Base-by-base conservation (phyloP, 108 stramenopile species). In the Skeletonema marinoi region DNA sequence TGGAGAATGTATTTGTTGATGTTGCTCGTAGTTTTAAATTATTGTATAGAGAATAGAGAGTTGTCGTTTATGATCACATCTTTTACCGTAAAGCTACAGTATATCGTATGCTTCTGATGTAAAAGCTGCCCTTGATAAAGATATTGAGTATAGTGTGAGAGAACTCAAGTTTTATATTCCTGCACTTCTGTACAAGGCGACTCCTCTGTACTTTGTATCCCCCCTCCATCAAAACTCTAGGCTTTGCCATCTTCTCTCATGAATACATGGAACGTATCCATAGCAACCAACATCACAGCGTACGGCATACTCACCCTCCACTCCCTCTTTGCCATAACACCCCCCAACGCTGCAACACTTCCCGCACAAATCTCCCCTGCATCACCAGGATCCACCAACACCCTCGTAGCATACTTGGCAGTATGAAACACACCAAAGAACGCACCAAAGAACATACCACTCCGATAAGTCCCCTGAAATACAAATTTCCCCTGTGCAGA, bases 291-390 rank as follows among this genome's bases (percentile, higher is more conserved):
- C 94, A 95, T 95, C 11, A 82, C 68, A 32, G 88, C 92, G 77
- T 95, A 95, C 17, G 94, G 94, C 72, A 95, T 75, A 68, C 85
- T 84, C 11, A 88, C 85, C 70, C 94, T 82, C 76, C 86, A 84
- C 46, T 87, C 88, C 35, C 88, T 88, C 75, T 78, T 86, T 3
- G 66, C 78, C 58, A 86, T 54, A 41, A 95, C 62, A 2, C 82
- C 88, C 12, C 92, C 92, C 73, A 95, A 59, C 0, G 88, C 78
- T 6, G 84, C 68, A 7, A 78, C 75, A 60, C 85, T 81, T 4
- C 88, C 90, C 16, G 84, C 46, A 10, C 66, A 82, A 66, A 90
- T 93, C 77, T 95, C 94, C 3, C 72, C 76, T 3, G 60, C 71
- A 69, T 90, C 88, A 25, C 94, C 94, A 25, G 92, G 94, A 78